A percentile compares a stretch with the other conserved stretches of the same genome.
Evolutionary conservation across 495 filamentous ascomycete genomes (phyloP).

Genomic region (Durotheca rogersii): DNA sequence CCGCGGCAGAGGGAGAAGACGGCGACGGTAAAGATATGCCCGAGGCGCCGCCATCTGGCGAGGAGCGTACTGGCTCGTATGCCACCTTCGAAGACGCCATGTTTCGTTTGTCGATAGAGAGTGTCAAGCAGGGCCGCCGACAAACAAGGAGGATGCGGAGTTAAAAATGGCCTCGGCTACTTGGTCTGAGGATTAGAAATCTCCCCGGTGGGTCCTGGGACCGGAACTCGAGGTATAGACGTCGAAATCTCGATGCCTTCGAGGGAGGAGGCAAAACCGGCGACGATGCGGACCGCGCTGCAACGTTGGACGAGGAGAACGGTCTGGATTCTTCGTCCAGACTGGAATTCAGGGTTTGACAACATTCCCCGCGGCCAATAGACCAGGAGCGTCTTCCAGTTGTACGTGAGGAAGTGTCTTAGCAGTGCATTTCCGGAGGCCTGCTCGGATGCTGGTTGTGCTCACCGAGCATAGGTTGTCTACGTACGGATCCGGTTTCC

Average conservation of each 20-base stretch:
- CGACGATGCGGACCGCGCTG: neutral
- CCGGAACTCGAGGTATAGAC: neutral
- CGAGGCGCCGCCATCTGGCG: neutral
- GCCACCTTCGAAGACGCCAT: constrained; percentile 1
- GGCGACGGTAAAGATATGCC: neutral
- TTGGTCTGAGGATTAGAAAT: neutral
- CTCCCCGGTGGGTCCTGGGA: too few species aligned
- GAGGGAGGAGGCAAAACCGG: neutral
- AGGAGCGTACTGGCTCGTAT: neutral
- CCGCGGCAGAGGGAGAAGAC: constrained; percentile 3
- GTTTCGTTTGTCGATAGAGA: neutral
- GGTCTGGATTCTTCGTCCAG: neutral
- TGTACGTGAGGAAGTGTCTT: neutral
- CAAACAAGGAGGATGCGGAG: neutral
- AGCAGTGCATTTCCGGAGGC: too few species aligned
- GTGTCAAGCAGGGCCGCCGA: neutral
- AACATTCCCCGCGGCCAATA: neutral
- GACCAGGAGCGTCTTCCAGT: neutral
- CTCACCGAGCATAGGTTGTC: too few species aligned
- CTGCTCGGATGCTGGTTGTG: too few species aligned
- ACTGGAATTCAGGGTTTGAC: neutral
- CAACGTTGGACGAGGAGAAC: neutral
- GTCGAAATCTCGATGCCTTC: neutral
- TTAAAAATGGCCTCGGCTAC: neutral
- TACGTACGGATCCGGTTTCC: neutral